Conservation (phyloP, 2,329 filamentous ascomycete genomes). For the Penicillium frequentans region DNA sequence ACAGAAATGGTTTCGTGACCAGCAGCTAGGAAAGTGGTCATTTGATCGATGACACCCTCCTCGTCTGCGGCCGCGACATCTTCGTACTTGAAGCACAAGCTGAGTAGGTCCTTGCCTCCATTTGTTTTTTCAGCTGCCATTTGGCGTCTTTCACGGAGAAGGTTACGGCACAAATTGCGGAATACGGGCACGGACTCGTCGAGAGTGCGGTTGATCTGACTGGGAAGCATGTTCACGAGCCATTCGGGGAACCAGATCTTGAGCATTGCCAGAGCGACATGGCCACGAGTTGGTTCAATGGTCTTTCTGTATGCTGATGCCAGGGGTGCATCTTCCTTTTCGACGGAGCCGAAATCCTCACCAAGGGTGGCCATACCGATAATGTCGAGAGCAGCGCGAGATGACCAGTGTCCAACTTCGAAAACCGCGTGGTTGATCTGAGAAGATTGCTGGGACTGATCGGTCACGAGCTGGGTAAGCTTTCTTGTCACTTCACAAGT, state of each 20-base stretch:
- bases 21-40: not conserved
- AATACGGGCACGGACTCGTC: not conserved
- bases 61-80: not conserved
- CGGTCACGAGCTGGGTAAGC: not conserved
- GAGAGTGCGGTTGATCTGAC: not conserved
- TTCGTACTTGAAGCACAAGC: not conserved
- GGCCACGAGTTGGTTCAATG: not conserved
- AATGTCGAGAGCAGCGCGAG: constrained; percentile 1
- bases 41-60: not conserved
- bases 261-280: not conserved
- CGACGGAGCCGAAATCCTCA: not conserved
- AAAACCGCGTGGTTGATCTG: not conserved
- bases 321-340: not conserved
- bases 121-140: not conserved
- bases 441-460: not conserved
- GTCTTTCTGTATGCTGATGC: not conserved
- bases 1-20: not conserved
- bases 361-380: not conserved
- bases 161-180: not conserved
- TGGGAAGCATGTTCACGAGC: not conserved
- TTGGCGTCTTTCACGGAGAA: not conserved
- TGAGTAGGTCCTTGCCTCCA: not conserved
- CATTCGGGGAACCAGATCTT: not conserved
- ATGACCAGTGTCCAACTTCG: constrained; percentile 1
- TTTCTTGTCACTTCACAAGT: not conserved